phyloP scores from a whole-genome alignment of 805 yeast genomes.

The Tetrapisispora taiwanensis region DNA sequence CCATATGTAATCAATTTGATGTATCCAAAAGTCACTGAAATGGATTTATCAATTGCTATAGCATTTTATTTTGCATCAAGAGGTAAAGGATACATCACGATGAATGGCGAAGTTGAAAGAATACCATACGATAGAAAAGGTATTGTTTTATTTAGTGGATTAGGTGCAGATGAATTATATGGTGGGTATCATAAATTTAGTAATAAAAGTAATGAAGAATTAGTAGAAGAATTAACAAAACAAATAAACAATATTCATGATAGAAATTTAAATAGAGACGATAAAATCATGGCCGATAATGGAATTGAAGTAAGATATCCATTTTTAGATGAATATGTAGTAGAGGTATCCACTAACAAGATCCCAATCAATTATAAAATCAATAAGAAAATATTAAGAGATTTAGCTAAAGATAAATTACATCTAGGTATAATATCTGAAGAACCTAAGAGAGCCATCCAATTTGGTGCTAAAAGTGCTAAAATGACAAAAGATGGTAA shows the following conservation, averaged over 20 bases:
- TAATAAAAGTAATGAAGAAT: constrained; percentile 32
- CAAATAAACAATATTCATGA: constrained; percentile 69
- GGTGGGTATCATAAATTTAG: constrained; percentile 91
- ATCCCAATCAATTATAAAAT: constrained; percentile 42
- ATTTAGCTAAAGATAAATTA: constrained; percentile 41
- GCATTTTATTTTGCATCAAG: constrained; percentile 89
- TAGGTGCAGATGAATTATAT: constrained; percentile 95
- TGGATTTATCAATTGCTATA: constrained; percentile 91
- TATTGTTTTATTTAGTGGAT: constrained; percentile 74
- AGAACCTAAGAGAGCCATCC: constrained; percentile 90
- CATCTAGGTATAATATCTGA: constrained; percentile 46
- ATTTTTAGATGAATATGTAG: constrained; percentile 56
- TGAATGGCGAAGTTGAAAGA: constrained; percentile 5
- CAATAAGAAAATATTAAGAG: constrained; percentile 51
- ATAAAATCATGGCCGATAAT: constrained; percentile 74
- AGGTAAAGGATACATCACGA: constrained; percentile 34
- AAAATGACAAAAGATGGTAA: constrained; percentile 76
- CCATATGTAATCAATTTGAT: constrained; percentile 53
- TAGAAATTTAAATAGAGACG: constrained; percentile 85
- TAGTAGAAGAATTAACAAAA: constrained; percentile 49
- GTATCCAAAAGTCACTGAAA: constrained; percentile 79
- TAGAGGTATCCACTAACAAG: constrained; percentile 36
- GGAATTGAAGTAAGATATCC: constrained; percentile 90
- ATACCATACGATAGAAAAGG: constrained; percentile 41
- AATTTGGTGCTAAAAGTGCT: constrained; percentile 92